These are phyloP conservation scores for Inonotus hispidus DNA, from an alignment of 1,284 basidiomycete species.

Conservation along the genomic window DNA sequence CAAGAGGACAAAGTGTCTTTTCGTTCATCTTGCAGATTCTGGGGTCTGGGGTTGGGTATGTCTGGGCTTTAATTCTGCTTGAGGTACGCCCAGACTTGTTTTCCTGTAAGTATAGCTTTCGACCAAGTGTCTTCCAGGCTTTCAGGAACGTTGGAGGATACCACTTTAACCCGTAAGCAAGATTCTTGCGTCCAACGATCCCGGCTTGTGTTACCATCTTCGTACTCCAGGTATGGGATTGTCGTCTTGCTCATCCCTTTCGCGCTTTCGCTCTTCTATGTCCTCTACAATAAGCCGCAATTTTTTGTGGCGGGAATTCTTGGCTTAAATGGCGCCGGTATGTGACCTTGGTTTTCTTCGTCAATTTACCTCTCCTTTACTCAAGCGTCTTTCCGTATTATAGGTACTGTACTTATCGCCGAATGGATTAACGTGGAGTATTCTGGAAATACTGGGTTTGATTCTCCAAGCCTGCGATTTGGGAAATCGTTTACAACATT, in stretches of 20 bases:
- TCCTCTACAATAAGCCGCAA: constrained; percentile 27
- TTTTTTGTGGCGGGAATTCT: constrained; percentile 24
- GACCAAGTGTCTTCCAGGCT: constrained; percentile 21
- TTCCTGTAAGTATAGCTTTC: neutral
- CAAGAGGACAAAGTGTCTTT: constrained; percentile 27
- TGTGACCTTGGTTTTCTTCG: neutral
- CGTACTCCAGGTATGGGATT: constrained; percentile 22
- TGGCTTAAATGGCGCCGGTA: constrained; percentile 27
- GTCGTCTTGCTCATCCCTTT: constrained; percentile 24
- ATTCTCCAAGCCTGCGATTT: constrained; percentile 26
- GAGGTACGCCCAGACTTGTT: constrained; percentile 15
- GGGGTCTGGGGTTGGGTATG: constrained; percentile 24
- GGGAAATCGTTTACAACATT: constrained; percentile 27
- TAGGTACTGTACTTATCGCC: constrained; percentile 23
- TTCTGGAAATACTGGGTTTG: constrained; percentile 22
- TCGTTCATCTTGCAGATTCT: constrained; percentile 31
- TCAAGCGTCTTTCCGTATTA: neutral
- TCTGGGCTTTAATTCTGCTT: constrained; percentile 23
- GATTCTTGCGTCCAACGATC: neutral
- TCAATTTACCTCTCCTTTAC: neutral
- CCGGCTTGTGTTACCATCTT: neutral
- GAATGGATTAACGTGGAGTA: constrained; percentile 26
- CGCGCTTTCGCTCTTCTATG: constrained; percentile 25
- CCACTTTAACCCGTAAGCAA: constrained; percentile 29
- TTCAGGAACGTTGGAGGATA: constrained; percentile 32